These are phyloP conservation scores for Parascedosporium putredinis DNA, from an alignment of 2,329 filamentous ascomycete species.

Conservation along the genomic window DNA sequence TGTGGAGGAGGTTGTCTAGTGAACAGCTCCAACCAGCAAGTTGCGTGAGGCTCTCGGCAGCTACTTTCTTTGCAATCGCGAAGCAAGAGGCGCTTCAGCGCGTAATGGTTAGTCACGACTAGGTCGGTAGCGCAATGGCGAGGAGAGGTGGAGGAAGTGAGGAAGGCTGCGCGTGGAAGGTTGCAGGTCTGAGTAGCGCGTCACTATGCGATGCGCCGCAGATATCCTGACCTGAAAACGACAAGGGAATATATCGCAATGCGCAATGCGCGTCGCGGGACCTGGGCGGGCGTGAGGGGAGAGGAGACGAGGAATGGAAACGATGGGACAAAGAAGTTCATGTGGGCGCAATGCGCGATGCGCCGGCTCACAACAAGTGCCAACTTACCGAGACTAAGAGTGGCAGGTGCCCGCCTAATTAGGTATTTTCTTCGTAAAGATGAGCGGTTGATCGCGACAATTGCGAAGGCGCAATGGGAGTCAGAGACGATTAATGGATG, in stretches of 20 bases:
- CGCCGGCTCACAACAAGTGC: neutral
- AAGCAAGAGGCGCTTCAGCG: neutral
- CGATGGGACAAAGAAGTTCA: neutral
- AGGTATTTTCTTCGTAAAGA: too few species aligned
- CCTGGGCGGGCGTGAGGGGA: too few species aligned
- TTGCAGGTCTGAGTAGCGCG: neutral
- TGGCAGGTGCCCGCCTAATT: too few species aligned
- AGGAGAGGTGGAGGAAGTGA: neutral
- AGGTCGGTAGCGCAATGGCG: neutral
- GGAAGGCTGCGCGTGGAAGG: neutral
- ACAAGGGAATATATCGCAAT: neutral
- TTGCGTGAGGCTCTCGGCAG: neutral
- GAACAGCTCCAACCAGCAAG: neutral
- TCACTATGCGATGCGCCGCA: too few species aligned
- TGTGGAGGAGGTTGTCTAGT: neutral
- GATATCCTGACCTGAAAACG: neutral
- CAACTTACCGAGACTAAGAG: neutral
- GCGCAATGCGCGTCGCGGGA: neutral
- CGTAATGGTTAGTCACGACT: neutral
- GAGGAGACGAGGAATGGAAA: neutral
- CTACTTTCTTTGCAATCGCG: neutral
- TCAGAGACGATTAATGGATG: neutral
- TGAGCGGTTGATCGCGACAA: neutral
- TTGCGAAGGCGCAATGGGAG: neutral
- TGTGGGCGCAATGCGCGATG: conserved; percentile 1